Conservation (phyloP, 257 asterid species). For the Pogostemon cablin region DNA sequence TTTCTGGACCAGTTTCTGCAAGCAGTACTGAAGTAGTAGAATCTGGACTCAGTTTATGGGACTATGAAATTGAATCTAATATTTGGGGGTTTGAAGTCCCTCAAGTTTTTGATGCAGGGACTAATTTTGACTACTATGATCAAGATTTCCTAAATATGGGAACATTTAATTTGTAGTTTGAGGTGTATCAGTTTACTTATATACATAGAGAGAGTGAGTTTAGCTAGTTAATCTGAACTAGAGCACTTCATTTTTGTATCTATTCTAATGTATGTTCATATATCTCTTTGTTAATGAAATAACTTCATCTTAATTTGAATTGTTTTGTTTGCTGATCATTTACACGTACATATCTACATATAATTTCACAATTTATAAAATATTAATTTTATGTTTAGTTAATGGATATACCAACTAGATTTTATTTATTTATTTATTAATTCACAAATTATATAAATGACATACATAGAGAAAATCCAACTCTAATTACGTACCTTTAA, state of each 20-base stretch:
- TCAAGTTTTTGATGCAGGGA: conserved; percentile 21
- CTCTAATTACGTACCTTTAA: too few relatives aligned
- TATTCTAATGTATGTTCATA: too few relatives aligned
- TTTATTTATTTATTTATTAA: too few relatives aligned
- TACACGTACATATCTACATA: too few relatives aligned
- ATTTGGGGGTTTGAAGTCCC: conserved; percentile 33
- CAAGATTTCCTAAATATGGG: neutral
- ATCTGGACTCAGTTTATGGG: conserved; percentile 43
- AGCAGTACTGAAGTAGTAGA: conserved; percentile 30
- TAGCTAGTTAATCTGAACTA: too few relatives aligned
- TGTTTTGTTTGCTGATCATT: neutral
- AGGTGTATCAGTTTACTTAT: neutral
- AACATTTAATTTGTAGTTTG: neutral
- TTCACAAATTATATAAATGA: too few relatives aligned
- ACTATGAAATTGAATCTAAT: conserved; percentile 39
- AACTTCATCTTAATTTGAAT: neutral
- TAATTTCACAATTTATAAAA: too few relatives aligned
- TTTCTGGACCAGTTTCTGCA: conserved; percentile 28
- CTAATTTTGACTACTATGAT: conserved; percentile 2
- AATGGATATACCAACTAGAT: too few relatives aligned
- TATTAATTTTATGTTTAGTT: too few relatives aligned
- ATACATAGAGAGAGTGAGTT: neutral
- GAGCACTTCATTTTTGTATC: too few relatives aligned
- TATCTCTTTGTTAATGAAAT: neutral
- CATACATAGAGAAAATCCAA: too few relatives aligned